Evolutionary conservation across 1,284 basidiomycete genomes (phyloP), one percentile per base, ranked within the genome.

Genomic region (Puccinia sorghi): DNA sequence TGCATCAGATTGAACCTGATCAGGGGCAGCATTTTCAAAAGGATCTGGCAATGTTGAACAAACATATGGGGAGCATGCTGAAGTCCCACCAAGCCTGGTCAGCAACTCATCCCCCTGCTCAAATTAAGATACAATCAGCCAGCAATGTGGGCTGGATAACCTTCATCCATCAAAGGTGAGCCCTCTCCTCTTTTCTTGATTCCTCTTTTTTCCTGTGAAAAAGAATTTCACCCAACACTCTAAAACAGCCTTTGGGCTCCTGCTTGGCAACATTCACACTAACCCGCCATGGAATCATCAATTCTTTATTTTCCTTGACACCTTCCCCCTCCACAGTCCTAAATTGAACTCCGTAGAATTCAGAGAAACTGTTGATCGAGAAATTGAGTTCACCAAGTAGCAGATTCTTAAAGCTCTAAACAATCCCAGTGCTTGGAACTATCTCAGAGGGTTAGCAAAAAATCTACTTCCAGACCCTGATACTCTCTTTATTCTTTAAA

Each of bases 241-340:
- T 52, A 12, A 2, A 2, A 15, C 46, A 15, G 17, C n/a, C 0
- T 91, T 94, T 81, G 84, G 85, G 76, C 88, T 97, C 86, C 84
- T 98, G 37, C 86, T 87, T 7, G 85, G 88, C 27, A 96, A 99
- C 84, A 87, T 96, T 52, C 86, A 95, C 82, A 99, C 99, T 85
- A 99, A 99, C 84, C 95, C 93, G 57, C 97, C 93, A 17, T 99
- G 96, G 96, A 93, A 96, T 84, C 97, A 98, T 87, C 90, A 96
- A 32, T 98, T 94, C 88, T 98, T 96, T 84, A 88, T 94, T 72
- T 88, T 91, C n/a, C 94, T 93, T 82, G 89, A 27, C 25, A 46
- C 15, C 22, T 20, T 54, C 73, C 17, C 64, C 43, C 8, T 73
- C 20, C 66, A 48, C 43, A 63, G 27, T 41, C 59, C n/a, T 5